Evolutionary conservation across 179 eudicot species (phyloP), one percentile per base, ranked within the genome.

Genomic region (Sideroxylon spinosum): DNA sequence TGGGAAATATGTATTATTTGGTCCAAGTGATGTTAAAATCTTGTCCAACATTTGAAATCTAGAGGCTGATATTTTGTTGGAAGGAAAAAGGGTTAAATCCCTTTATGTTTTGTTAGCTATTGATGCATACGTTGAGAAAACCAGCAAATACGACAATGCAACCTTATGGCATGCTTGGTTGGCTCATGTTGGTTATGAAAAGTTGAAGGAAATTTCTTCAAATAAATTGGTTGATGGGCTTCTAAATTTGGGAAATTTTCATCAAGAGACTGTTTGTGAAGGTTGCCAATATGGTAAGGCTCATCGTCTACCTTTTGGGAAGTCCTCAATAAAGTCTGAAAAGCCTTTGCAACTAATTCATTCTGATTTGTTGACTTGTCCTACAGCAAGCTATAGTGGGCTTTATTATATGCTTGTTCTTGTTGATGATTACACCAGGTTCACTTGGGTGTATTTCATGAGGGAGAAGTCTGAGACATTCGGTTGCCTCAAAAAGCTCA

Each of bases 1-100:
- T 56, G 66, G 65, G 29, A 73, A 29, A 53, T 73, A 73, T 57
- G 46, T 73, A 16, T 8, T 55, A 6, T 73, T 73, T 56, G 76
- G 76, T 56, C 28, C 44, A 9, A 11, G 29, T 56, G 76, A 32
- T 73, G 76, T 73, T 28, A 55, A 71, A 14, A 32, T 73, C 20
- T 29, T 65, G 48, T 16, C 69, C 48, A 65, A 65, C 69, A 29
- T 65, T 65, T n/a, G 4, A 65, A 65, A 65, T 28, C 1, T 65
- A 9, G 10, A 65, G n/a, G 70, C 22, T 14, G 8, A 28, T 66
- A 6, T 66, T 66, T 14, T 66, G 70, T 66, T 66, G 0, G 48
- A 29, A 66, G 48, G 48, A 17, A 28, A 66, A 20, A 16, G 48
- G 37, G 48, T 14, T 29, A 29, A 32, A 29, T 66, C 70, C 48